Evolutionary conservation across 2,329 filamentous ascomycete genomes (phyloP).

Genomic region (Aotearoamyces nothofagi): DNA sequence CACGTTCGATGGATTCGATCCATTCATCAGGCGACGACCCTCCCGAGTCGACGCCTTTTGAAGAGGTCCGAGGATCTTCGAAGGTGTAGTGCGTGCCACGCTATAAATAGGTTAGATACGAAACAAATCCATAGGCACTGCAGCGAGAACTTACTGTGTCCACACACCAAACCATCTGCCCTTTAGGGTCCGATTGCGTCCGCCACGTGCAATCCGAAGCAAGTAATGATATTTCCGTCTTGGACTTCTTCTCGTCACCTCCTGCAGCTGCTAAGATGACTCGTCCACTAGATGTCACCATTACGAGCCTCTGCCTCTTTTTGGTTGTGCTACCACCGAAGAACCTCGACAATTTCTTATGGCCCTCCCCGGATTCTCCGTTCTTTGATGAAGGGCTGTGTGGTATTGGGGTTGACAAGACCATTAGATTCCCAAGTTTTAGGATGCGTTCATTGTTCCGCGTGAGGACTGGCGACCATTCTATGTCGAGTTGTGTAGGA

Average conservation of each 20-base stretch:
- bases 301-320: slow-evolving; percentile 82
- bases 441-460: slow-evolving; percentile 85
- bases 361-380: slow-evolving; percentile 47
- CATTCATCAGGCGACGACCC: slow-evolving; percentile 72
- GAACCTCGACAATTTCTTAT: slow-evolving; percentile 85
- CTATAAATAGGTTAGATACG: slow-evolving; percentile 21
- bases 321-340: slow-evolving; percentile 86
- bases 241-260: slow-evolving; percentile 90
- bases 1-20: slow-evolving; percentile 77
- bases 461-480: slow-evolving; percentile 93
- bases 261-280: slow-evolving; percentile 83
- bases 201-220: slow-evolving; percentile 63
- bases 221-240: slow-evolving; percentile 79
- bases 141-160: slow-evolving; percentile 61
- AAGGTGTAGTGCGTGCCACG: slow-evolving; percentile 83
- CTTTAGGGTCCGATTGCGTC: slow-evolving; percentile 72
- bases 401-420: slow-evolving; percentile 63
- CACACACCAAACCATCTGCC: slow-evolving; percentile 74
- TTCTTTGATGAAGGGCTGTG: slow-evolving; percentile 60
- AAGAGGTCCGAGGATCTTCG: slow-evolving; percentile 71
- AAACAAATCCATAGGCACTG: slow-evolving; percentile 8
- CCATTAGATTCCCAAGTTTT: slow-evolving; percentile 81
- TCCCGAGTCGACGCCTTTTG: slow-evolving; percentile 40
- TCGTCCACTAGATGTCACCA: slow-evolving; percentile 84
- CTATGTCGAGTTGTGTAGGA: slow-evolving; percentile 92